Evolutionary conservation across 2,329 filamentous ascomycete species (phyloP).

Genomic region (Calonectria multiphialidica): DNA sequence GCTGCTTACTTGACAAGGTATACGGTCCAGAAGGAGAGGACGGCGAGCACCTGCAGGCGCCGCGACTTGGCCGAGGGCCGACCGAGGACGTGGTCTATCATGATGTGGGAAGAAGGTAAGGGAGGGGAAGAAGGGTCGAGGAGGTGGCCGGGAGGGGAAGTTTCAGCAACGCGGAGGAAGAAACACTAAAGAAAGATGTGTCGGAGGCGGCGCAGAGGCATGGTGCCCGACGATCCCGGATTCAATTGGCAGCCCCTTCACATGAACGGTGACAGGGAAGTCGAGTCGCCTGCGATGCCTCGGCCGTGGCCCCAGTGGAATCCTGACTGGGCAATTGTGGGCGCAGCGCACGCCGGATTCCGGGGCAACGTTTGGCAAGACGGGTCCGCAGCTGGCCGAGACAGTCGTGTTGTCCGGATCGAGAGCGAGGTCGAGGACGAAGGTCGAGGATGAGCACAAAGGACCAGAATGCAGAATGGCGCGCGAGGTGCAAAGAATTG

Average conservation of each 20-base stretch:
- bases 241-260: constrained; percentile 35
- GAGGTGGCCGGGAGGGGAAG: constrained; percentile 6
- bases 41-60: constrained; percentile 91
- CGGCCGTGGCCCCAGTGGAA: constrained; percentile 9
- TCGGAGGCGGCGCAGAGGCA: constrained; percentile 31
- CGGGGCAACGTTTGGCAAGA: background rate
- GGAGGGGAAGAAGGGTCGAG: background rate
- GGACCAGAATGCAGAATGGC: background rate
- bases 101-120: constrained; percentile 44
- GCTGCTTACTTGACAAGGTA: constrained; percentile 79
- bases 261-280: constrained; percentile 30
- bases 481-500: background rate
- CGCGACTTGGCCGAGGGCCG: constrained; percentile 92
- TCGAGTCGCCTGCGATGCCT: background rate
- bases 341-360: background rate
- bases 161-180: constrained; percentile 5
- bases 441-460: too few relatives aligned
- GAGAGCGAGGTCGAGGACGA: background rate
- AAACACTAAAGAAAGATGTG: constrained; percentile 22
- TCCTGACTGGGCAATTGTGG: background rate
- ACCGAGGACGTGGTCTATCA: constrained; percentile 91
- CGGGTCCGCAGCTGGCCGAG: background rate
- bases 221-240: constrained; percentile 26
- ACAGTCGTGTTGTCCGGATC: background rate
- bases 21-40: constrained; percentile 90